Base-by-base conservation (phyloP, 176 grass and related monocot genomes). In the Oropetium thomaeum region DNA sequence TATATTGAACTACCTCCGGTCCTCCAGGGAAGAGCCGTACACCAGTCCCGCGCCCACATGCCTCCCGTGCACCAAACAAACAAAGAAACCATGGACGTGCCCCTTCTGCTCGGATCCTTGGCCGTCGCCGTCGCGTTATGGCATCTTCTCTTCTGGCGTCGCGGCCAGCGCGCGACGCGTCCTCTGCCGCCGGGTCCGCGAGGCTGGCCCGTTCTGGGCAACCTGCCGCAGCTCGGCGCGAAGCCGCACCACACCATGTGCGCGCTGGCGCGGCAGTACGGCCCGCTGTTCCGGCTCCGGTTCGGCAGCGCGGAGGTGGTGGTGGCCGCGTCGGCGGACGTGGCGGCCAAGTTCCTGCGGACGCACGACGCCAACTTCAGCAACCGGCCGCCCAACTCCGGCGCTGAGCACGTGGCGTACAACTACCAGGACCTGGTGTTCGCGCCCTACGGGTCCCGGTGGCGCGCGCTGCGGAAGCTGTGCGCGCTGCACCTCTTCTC, bases 361-460 rank as follows among this genome's bases (percentile, higher is more conserved):
- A 34, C 15, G 16, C 82, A 90, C 65, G 93, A 93, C 60, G 79
- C 87, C 33, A 97, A 86, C 45, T 97, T 97, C 80, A 75, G 75
- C 58, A 75, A 70, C 80, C 81, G 90, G 16, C 90, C 93, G 1
- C 87, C 79, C 1, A 97, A 88, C 85, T 97, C 93, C 7, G 89
- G 93, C n/a, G 90, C 72, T 38, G 93, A 97, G 85, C 85, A 90
- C 49, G 59, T 88, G 57, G 87, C 93, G 9, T 97, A 97, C 78
- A 97, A 97, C 76, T 93, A 93, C 77, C 90, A 90, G 54, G 90
- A 97, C 82, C 34, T 97, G 32, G 90, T 97, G 43, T 97, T 97
- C 81, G 93, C 85, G 5, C 93, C 90, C 7, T 93, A 97, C 43
- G 93, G 90, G 4, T 20, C 82, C 1, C 83, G 90, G 57, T 97